Evolutionary conservation across 179 eudicot genomes (phyloP), one percentile per base, ranked within the genome.

Genomic region (Corrigiola litoralis): DNA sequence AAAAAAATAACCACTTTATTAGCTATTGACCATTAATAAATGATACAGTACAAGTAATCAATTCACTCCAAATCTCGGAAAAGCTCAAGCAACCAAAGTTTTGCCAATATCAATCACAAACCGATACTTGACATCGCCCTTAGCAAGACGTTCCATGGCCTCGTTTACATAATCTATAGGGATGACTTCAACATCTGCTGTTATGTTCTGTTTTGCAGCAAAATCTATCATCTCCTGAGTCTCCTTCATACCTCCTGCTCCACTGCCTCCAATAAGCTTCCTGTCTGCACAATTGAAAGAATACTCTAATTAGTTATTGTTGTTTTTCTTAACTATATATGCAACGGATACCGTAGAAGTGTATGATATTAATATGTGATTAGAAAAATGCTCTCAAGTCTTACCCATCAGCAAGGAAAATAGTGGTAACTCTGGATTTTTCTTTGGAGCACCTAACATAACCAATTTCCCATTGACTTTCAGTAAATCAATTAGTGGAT

Each of bases 401-500:
- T 33, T 69, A 75, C 79, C 74, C 58, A 70, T 64, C n/a, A 75
- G 51, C 29, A 75, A 34, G 0, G 71, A 21, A 28, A 58, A 28
- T 1, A 36, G 0, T 6, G 63, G 74, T 23, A 75, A 59, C 58
- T 75, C 74, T 1, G 68, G 74, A 36, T 67, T 67, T 47, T 50
- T 33, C 55, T 58, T 40, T 4, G 75, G 58, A 29, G 65, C 74
- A 14, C 79, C 74, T 28, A 75, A 54, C 21, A 71, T 23, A 31
- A 75, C 60, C 20, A 75, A 53, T 62, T 75, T 75, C 16, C 79
- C 79, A n/a, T 70, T 58, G 16, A 56, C 13, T 53, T 70, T 64
- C 10, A 75, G 20, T 27, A 75, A 41, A 42, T 57, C 71, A 36
- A 75, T 11, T 31, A 75, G 6, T 17, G 79, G 79, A 24, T 24